phyloP scores from a whole-genome alignment of 106 monocot genomes.

The Phalaenopsis equestris region DNA sequence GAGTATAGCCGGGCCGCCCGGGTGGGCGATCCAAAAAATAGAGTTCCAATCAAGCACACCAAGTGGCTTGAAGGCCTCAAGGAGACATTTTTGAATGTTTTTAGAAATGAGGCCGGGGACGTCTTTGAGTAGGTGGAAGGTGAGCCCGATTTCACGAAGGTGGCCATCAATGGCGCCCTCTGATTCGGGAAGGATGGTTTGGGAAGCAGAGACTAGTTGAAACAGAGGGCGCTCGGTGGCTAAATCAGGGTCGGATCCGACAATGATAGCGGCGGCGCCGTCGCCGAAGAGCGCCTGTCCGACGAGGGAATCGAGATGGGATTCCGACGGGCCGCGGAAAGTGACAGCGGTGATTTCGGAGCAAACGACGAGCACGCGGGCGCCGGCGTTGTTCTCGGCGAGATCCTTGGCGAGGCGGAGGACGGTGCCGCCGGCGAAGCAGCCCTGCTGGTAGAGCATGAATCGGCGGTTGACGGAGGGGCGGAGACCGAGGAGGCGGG shows the following conservation, averaged over 20 bases:
- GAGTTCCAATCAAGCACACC: constrained; percentile 9
- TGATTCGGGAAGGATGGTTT: constrained; percentile 9
- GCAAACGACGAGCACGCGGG: constrained; percentile 19
- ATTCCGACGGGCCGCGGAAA: constrained; percentile 18
- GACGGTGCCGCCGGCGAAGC: constrained; percentile 20
- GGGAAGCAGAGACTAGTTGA: constrained; percentile 7
- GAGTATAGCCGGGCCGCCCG: constrained; percentile 15
- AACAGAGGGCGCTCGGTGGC: constrained; percentile 7
- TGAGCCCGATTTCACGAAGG: constrained; percentile 13
- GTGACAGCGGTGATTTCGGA: constrained; percentile 18
- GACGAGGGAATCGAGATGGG: constrained; percentile 14
- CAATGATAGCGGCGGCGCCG: constrained; percentile 5
- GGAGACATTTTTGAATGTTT: constrained; percentile 11
- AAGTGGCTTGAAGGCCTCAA: constrained; percentile 12
- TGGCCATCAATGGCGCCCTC: constrained; percentile 19
- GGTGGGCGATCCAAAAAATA: constrained; percentile 16
- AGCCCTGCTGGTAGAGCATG: constrained; percentile 22
- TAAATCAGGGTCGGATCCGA: constrained; percentile 4
- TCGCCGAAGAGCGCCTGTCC: constrained; percentile 18
- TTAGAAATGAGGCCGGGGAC: constrained; percentile 15
- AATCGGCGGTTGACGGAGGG: constrained; percentile 13
- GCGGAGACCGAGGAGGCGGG: constrained; percentile 13
- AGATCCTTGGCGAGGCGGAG: constrained; percentile 17
- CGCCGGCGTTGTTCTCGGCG: constrained; percentile 19
- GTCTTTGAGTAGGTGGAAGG: constrained; percentile 18